Percentiles rank a stretch among this genome's conserved stretches.
These are phyloP conservation scores for Babjeviella inositovora DNA, from an alignment of 805 yeast genomes.

Conservation along the genomic window DNA sequence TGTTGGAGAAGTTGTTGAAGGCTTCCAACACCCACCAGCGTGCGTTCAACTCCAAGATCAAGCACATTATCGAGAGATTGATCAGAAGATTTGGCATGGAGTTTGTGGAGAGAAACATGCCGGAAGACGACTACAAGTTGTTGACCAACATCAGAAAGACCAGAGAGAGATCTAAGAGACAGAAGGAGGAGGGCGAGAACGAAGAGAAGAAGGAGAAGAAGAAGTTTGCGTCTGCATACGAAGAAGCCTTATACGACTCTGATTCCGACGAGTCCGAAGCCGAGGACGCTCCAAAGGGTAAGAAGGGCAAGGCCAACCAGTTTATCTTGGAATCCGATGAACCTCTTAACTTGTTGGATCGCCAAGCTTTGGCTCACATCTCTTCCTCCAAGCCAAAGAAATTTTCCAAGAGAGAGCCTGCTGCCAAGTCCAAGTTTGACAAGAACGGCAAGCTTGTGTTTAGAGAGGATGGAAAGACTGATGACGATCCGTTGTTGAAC, in stretches of 20 bases:
- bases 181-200: conserved; percentile 28
- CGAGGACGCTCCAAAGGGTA: conserved; percentile 28
- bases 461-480: conserved; percentile 22
- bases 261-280: conserved; percentile 45
- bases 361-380: conserved; percentile 71
- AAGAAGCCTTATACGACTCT: conserved; percentile 76
- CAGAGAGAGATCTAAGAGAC: conserved; percentile 72
- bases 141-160: conserved; percentile 75
- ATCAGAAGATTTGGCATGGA: conserved; percentile 87
- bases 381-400: conserved; percentile 76
- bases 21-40: conserved; percentile 97
- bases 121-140: conserved; percentile 78
- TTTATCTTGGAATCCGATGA: conserved; percentile 61
- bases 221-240: conserved; percentile 74
- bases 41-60: conserved; percentile 84
- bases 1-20: conserved; percentile 60
- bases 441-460: conserved; percentile 58
- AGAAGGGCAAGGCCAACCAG: conserved; percentile 22
- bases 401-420: conserved; percentile 21
- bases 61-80: conserved; percentile 84
- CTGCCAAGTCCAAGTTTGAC: conserved; percentile 22
- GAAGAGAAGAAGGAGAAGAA: conserved; percentile 16
- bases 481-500: conserved; percentile 22
- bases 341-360: conserved; percentile 83
- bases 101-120: conserved; percentile 66